Evolutionary conservation across 768 basidiomycete genomes (phyloP), one percentile per base, ranked within the genome.

Genomic region (Suillus decipiens): DNA sequence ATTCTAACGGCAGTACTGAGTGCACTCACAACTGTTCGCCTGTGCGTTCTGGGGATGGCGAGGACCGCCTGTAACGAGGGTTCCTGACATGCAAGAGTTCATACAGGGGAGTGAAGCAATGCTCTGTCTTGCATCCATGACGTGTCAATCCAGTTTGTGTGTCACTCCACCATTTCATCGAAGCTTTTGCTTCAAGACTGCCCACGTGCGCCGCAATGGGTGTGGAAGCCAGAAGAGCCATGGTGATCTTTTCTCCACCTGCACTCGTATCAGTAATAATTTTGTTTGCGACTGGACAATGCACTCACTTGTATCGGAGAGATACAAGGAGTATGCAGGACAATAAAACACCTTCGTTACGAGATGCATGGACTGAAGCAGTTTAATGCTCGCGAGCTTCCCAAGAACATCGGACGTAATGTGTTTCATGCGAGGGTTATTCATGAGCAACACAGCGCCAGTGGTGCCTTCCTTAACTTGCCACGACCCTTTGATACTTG

Each of bases 401-500:
- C 66, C 63, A 14, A 72, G 66, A 14, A 68, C 34, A 1, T 24
- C 22, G 9, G 55, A 17, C 12, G 62, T 60, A 2, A 56, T 56
- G 9, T 37, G 36, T 24, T 24, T 24, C 9, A 56, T 37, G 31
- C 67, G 69, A 22, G 72, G 71, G 22, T 36, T 41, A 8, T 63
- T 53, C 69, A 72, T 70, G 50, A 70, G 64, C 31, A 72, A 43
- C 24, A 72, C 47, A 31, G 71, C 71, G 15, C 72, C 72, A 8
- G 66, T 66, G 37, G 50, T 65, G 28, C 50, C 48, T 24, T 36
- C 39, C 39, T 63, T 62, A 53, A 72, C 69, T 62, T 67, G 58
- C 71, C 71, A 73, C 28, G 58, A 42, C 34, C 71, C 71, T 61
- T 72, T 72, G 51, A 73, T 64, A 42, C 69, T 67, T 12, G 72